Evolutionary conservation across 1,284 basidiomycete species (phyloP), one percentile per base, ranked within the genome.

Genomic region (Rhodotorula mucilaginosa): DNA sequence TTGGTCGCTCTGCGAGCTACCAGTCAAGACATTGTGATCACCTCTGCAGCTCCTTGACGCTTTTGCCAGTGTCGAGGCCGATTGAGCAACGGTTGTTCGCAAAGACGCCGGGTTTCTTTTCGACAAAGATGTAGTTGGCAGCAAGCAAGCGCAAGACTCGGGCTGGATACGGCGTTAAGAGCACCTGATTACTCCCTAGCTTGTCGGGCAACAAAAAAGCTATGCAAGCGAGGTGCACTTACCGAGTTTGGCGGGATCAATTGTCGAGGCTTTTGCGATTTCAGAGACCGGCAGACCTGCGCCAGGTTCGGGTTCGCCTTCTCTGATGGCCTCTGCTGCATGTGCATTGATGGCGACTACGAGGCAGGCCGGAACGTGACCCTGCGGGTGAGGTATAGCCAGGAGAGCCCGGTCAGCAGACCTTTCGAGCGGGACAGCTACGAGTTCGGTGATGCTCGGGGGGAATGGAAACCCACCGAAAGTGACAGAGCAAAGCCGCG

Each of bases 81-180:
- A 86, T 86, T 2, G 87, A 87, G 64, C 89, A 83, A 26, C 88
- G 85, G 76, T 88, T 90, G 65, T 86, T 84, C 5, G 88, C 83
- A 75, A 90, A 90, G 2, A 87, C 86, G 76, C 90, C 86, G 12
- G 88, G 88, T 18, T 83, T 81, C 2, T 86, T 82, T 80, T 90
- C 89, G 48, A 84, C 82, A 44, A 88, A 82, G 64, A 90, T 84
- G 77, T 90, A 89, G 77, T 89, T 88, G 0, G 88, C 89, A 19
- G 88, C 87, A 46, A 90, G 84, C 26, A 90, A 82, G 51, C 89
- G 87, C 47, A 90, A 83, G 29, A 87, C 84, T 5, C 83, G 60
- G 2, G 62, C 71, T 73, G 47, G 2, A 5, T 10, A 7, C 0
- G 8, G 19, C 31, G 10, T 54, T 18, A 8, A 26, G 19, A 39